Evolutionary conservation across 2,329 filamentous ascomycete genomes (phyloP), one percentile per base, ranked within the genome.

Genomic region (Aspergillus sp.): DNA sequence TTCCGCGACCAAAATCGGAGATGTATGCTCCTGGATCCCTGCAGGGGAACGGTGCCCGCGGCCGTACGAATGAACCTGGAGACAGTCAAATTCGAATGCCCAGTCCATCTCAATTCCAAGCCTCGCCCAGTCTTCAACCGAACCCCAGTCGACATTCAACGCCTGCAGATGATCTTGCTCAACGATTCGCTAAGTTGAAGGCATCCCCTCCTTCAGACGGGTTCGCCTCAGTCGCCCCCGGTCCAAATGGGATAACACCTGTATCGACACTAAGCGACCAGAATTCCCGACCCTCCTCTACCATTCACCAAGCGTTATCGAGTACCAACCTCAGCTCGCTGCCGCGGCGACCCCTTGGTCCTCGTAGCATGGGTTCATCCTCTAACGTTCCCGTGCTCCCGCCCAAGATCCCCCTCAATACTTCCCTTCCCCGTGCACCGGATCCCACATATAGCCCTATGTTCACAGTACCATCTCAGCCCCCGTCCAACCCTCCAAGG

Each of bases 371-470:
- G 71, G 68, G 69, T 1, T 64, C 70, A 42, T 57, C 70, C 16
- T 61, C 67, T 29, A 56, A 57, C 17, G 63, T 64, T 14, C 72
- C 74, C 14, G 64, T 61, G n/a, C 45, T 72, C 16, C 75, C 76
- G 47, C 73, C 74, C 1, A 78, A 78, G 53, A 62, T 76, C 41
- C 76, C 75, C 13, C 57, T 71, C 16, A 65, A 70, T 47, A 66
- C 72, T 21, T 68, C 71, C 13, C 67, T 79, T 47, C 77, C 77
- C 32, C 74, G 73, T 55, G 73, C 75, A 21, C 77, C 77, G 7
- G 75, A 73, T 53, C 76, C 76, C n/a, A 67, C 76, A 3, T 79
- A 79, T 55, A 77, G 73, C 53, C 76, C 76, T 31, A 71, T 75
- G 42, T 73, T 66, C 56, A 74, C 70, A 1, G 69, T 73, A 4